phyloP scores from a whole-genome alignment of 2,329 filamentous ascomycete genomes.

The Neophaeococcomyces aloes region DNA sequence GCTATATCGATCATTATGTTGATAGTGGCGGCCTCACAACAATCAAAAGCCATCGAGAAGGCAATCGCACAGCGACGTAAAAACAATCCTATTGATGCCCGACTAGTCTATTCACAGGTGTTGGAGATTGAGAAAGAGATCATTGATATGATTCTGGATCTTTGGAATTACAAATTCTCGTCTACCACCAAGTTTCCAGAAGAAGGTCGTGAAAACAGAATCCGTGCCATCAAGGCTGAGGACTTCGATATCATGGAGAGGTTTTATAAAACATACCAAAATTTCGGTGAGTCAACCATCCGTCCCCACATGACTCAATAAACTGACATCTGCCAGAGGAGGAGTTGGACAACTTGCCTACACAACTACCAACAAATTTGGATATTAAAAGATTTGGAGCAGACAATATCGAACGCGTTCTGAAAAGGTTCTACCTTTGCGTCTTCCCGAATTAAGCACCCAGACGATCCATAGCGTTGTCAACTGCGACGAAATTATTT shows the following conservation, averaged over 20 bases:
- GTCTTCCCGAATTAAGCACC: not conserved
- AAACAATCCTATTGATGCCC: not conserved
- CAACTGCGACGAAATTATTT: too few species aligned
- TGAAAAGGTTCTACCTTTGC: conserved; percentile 5
- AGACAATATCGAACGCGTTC: conserved; percentile 1
- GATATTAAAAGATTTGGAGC: not conserved
- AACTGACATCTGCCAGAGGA: not conserved
- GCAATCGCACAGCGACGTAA: not conserved
- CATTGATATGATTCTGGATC: conserved; percentile 1
- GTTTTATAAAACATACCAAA: not conserved
- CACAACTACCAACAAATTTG: not conserved
- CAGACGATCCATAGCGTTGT: too few species aligned
- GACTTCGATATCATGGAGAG: conserved; percentile 2
- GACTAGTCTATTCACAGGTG: not conserved
- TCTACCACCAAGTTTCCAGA: not conserved
- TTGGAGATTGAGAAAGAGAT: conserved; percentile 3
- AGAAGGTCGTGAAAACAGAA: not conserved
- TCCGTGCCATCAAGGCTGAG: not conserved
- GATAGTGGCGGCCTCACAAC: conserved; percentile 5
- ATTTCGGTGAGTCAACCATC: not conserved
- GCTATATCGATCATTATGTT: conserved; percentile 3
- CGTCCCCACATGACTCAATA: not conserved
- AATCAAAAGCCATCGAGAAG: conserved; percentile 6
- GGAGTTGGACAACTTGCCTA: not conserved
- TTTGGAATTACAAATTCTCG: conserved; percentile 5